These are phyloP conservation scores for Diaporthe capsici DNA, from an alignment of 2,329 filamentous ascomycete species.

Conservation along the genomic window DNA sequence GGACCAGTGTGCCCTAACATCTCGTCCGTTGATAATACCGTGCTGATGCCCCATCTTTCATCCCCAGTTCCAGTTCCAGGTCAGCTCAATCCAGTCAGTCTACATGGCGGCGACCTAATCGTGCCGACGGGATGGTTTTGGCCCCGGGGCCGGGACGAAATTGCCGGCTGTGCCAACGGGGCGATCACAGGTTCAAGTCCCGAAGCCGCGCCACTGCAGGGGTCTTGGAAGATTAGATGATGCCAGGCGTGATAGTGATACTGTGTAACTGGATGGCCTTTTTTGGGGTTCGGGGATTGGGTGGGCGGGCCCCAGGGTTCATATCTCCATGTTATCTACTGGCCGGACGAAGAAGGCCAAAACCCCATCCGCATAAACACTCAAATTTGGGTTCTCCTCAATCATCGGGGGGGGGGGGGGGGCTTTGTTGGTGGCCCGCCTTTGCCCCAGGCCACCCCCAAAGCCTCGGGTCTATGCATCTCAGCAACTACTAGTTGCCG, in stretches of 20 bases:
- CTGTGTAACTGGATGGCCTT: not conserved
- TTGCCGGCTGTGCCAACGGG: conserved; percentile 19
- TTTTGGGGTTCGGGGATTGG: not conserved
- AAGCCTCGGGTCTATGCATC: not conserved
- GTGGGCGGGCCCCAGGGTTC: not conserved
- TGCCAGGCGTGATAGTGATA: not conserved
- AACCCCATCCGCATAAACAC: conserved; percentile 25
- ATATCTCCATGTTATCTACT: not conserved
- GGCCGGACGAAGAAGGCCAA: conserved; percentile 7
- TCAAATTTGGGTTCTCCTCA: not conserved
- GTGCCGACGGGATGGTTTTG: conserved; percentile 15
- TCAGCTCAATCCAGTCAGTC: not conserved
- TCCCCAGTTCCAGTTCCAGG: not conserved
- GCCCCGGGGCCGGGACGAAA: conserved; percentile 7
- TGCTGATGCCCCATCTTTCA: not conserved
- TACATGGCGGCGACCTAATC: not conserved
- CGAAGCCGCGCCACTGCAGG: conserved; percentile 28
- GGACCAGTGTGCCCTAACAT: not conserved
- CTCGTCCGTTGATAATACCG: not conserved
- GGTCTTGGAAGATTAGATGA: conserved; percentile 18
- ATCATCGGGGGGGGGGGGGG: not conserved
- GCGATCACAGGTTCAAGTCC: conserved; percentile 17
- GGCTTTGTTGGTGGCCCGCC: not conserved
- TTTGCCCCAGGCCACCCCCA: not conserved
- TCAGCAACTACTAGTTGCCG: conserved; percentile 10